Evolutionary conservation across 208 protist genomes (phyloP), one percentile per base, ranked within the genome.

Genomic region (Crithidia fasciculata): DNA sequence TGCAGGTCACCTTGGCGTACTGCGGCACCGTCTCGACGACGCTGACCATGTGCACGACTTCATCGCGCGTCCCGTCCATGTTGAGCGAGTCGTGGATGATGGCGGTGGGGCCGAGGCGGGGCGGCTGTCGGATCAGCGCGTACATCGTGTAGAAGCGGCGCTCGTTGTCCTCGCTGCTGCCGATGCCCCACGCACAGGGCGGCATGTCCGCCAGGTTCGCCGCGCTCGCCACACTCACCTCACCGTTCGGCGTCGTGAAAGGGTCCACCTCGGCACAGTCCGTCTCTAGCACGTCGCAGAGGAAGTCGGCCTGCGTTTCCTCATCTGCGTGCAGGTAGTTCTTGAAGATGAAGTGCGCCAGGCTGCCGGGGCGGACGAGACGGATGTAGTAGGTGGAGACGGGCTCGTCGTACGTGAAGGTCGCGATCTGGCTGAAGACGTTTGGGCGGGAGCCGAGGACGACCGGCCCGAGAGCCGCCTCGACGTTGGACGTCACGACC

Each of bases 201-300:
- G 91, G 87, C 59, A 95, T 37, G n/a, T 62, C 67, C 15, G 78
- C 61, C 16, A 91, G 68, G 40, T 93, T 76, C n/a, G 16, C 45
- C 19, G 60, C 50, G 59, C 78, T 69, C 19, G 58, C 61, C 10
- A 89, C 65, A 16, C 71, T 59, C 19, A 94, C 84, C 60, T 91
- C 87, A 3, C 91, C 88, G 5, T 45, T 49, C 8, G 80, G 60
- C 41, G 81, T 86, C 39, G 55, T 76, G 74, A 94, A 91, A 16
- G 83, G 86, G 44, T 87, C 85, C 41, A 91, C 76, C 76, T 92
- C 88, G 12, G 86, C 91, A 64, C 80, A 84, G 66, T 92, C 85
- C 16, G 81, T 88, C 70, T 85, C 83, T 3, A 95, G 76, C 75
- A 95, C 80, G 59, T 94, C 88, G 55, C 87, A 94, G 76, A 92